These are phyloP conservation scores for Capsella bursapastoris DNA, from an alignment of 345 rosid species.

Conservation along the genomic window DNA sequence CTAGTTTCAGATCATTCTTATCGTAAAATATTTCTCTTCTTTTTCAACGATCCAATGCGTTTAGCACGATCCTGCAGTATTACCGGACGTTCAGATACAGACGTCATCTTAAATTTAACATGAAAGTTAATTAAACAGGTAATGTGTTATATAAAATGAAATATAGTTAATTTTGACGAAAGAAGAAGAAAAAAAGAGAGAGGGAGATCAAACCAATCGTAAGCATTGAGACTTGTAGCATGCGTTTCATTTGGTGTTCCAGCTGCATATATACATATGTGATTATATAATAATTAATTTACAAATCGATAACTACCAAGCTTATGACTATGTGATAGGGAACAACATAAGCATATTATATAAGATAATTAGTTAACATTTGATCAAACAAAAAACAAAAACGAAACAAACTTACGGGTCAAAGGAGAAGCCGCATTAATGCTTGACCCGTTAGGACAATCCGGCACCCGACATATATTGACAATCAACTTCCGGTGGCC, in stretches of 20 bases:
- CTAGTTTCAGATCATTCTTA: background rate
- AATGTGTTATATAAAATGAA: background rate
- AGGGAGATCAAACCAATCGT: constrained; percentile 57
- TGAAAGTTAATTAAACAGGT: background rate
- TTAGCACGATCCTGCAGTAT: constrained; percentile 66
- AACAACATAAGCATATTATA: no score
- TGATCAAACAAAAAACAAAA: background rate
- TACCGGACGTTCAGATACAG: background rate
- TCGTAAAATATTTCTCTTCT: background rate
- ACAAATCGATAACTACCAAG: background rate
- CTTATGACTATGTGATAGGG: background rate
- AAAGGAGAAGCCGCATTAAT: constrained; percentile 53
- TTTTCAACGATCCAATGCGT: constrained; percentile 76
- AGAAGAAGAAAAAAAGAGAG: background rate
- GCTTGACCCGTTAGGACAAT: constrained; percentile 50
- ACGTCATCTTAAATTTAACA: no score
- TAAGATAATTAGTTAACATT: no score
- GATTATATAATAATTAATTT: background rate
- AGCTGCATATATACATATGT: constrained; percentile 53
- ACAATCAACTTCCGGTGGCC: constrained; percentile 44
- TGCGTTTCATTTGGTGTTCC: constrained; percentile 65
- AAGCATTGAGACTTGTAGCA: constrained; percentile 59
- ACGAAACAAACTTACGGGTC: constrained; percentile 49
- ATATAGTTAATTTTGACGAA: background rate
- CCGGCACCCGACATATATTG: constrained; percentile 48